Evolutionary conservation across 148 eudicot genomes (phyloP).

Genomic region (Talinum fruticosum): DNA sequence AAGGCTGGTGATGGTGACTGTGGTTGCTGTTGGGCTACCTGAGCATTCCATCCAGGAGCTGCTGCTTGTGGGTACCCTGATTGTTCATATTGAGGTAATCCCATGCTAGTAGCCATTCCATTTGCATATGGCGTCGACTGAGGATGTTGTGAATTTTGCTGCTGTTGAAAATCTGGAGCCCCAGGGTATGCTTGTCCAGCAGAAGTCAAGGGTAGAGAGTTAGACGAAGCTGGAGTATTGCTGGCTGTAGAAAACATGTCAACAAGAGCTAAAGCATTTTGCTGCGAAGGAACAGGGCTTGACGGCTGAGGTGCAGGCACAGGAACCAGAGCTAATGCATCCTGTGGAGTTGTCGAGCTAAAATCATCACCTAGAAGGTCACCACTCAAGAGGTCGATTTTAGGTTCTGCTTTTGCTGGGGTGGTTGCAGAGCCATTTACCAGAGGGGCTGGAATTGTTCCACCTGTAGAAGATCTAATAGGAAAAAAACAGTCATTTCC

Average conservation of each 20-base stretch:
- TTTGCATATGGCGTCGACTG: conserved; percentile 50
- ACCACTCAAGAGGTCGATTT: conserved; percentile 82
- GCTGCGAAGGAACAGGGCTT: conserved; percentile 58
- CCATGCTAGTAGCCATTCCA: conserved; percentile 49
- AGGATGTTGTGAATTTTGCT: conserved; percentile 50
- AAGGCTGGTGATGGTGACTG: conserved; percentile 65
- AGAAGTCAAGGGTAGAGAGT: conserved; percentile 36
- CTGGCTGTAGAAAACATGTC: conserved; percentile 66
- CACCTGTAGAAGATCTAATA: conserved; percentile 56
- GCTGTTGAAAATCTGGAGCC: conserved; percentile 61
- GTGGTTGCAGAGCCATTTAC: conserved; percentile 50
- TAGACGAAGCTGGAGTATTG: conserved; percentile 28
- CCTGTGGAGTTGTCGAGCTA: conserved; percentile 49
- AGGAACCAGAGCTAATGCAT: conserved; percentile 79
- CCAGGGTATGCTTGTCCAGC: conserved; percentile 47
- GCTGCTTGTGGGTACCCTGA: conserved; percentile 44
- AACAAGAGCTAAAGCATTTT: conserved; percentile 84
- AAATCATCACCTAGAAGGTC: conserved; percentile 65
- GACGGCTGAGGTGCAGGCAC: conserved; percentile 63
- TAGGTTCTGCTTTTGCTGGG: conserved; percentile 39
- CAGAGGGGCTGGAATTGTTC: conserved; percentile 50
- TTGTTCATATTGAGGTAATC: conserved; percentile 54
- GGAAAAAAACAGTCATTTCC: conserved; percentile 3
- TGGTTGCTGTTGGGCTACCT: conserved; percentile 50
- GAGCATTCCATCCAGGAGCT: conserved; percentile 68